Percentiles rank a stretch among this genome's conserved stretches.
Conservation (phyloP, 129 eudicot genomes). For the Erigeron canadensis region DNA sequence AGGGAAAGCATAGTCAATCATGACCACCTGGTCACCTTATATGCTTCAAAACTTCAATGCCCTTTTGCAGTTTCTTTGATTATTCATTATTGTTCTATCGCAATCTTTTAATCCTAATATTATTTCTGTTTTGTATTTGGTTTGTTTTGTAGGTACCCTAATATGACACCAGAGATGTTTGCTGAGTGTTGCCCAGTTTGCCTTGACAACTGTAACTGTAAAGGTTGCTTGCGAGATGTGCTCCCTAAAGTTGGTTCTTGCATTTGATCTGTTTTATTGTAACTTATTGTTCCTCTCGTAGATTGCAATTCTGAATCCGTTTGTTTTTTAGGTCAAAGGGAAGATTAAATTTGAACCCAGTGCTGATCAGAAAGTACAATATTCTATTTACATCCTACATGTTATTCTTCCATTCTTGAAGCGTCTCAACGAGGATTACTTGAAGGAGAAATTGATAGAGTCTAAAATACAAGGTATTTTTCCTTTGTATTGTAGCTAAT, state of each 20-base stretch:
- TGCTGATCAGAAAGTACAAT: constrained; percentile 36
- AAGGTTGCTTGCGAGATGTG: constrained; percentile 64
- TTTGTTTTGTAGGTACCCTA: constrained; percentile 70
- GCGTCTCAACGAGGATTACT: constrained; percentile 53
- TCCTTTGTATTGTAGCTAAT: neutral
- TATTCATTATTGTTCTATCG: too few relatives aligned
- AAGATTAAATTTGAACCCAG: constrained; percentile 23
- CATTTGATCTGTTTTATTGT: neutral
- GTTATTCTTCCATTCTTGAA: constrained; percentile 60
- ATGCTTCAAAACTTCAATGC: too few relatives aligned
- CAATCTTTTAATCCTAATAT: too few relatives aligned
- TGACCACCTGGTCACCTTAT: too few relatives aligned
- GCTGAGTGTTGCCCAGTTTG: constrained; percentile 81
- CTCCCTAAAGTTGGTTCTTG: constrained; percentile 33
- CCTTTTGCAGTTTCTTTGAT: too few relatives aligned
- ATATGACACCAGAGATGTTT: constrained; percentile 53
- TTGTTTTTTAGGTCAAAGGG: constrained; percentile 31
- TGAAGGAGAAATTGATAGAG: constrained; percentile 55
- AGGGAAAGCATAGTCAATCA: too few relatives aligned
- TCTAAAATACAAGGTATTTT: constrained; percentile 67
- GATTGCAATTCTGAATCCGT: neutral
- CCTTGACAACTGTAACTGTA: constrained; percentile 77
- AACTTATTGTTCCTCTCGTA: neutral
- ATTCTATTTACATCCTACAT: constrained; percentile 50
- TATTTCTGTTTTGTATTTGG: too few relatives aligned